phyloP scores from a whole-genome alignment of 2,329 filamentous ascomycete species.

The Microcyclospora tardicrescens region DNA sequence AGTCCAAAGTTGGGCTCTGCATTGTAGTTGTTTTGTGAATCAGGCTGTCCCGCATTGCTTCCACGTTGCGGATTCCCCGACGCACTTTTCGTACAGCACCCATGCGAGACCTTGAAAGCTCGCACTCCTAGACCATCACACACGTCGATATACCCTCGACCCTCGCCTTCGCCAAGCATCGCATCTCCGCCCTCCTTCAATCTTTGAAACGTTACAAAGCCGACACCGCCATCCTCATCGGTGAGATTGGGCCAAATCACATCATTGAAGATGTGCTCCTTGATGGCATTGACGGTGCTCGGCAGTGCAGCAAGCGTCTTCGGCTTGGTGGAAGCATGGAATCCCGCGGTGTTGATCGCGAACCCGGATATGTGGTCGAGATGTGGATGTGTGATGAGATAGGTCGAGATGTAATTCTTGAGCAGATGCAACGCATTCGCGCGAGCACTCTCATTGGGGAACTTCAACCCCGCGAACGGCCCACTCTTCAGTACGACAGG shows the following conservation, averaged over 20 bases:
- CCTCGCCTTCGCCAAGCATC: constrained; percentile 66
- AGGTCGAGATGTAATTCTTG: constrained; percentile 67
- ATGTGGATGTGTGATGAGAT: constrained; percentile 93
- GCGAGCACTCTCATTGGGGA: constrained; percentile 52
- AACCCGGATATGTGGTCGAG: constrained; percentile 87
- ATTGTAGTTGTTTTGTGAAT: constrained; percentile 19
- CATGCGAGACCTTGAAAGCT: constrained; percentile 77
- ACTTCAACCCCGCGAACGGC: constrained; percentile 65
- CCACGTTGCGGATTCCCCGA: constrained; percentile 27
- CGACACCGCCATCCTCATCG: constrained; percentile 89
- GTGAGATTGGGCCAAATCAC: constrained; percentile 95
- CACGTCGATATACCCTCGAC: constrained; percentile 73
- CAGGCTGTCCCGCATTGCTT: constrained; percentile 27
- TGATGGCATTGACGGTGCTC: constrained; percentile 82
- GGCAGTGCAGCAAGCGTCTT: constrained; percentile 80
- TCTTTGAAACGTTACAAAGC: constrained; percentile 79
- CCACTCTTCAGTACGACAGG: constrained; percentile 47
- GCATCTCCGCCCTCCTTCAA: constrained; percentile 81
- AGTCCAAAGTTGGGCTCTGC: constrained; percentile 12
- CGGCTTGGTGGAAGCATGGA: constrained; percentile 60
- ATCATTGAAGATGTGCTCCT: constrained; percentile 93
- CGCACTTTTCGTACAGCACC: constrained; percentile 62
- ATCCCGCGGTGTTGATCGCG: constrained; percentile 81
- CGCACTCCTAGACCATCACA: constrained; percentile 83
- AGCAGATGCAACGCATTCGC: constrained; percentile 76